A percentile compares a stretch with the other conserved stretches of the same genome.
Conservation (phyloP, 2,329 filamentous ascomycete genomes). For the Colletotrichum cuscutae region DNA sequence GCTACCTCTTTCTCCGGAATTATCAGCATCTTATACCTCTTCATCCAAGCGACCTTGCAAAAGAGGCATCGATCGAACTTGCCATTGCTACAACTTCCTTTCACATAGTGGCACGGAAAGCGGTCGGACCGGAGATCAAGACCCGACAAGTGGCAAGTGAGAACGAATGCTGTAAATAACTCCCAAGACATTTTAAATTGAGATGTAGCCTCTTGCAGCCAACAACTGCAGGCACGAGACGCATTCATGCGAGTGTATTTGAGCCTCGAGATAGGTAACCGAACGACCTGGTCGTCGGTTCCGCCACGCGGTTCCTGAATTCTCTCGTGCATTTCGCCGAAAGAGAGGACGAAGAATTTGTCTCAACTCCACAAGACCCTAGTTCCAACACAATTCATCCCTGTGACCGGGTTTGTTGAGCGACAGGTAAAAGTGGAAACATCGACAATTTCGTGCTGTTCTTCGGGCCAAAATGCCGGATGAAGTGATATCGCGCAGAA, state of each 20-base stretch:
- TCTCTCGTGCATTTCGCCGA: not conserved
- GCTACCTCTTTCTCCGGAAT: not conserved
- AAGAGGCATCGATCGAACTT: not conserved
- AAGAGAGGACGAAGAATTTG: not conserved
- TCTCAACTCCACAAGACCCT: not conserved
- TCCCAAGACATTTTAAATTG: not conserved
- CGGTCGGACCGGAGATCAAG: too few species aligned
- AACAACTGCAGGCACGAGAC: not conserved
- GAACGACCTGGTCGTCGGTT: not conserved
- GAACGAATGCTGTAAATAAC: not conserved
- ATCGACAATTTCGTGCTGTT: not conserved
- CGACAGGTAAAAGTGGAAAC: not conserved
- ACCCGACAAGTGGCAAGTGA: not conserved
- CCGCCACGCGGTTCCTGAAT: not conserved
- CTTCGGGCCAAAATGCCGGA: not conserved
- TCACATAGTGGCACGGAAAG: not conserved
- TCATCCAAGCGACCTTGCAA: not conserved
- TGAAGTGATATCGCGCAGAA: not conserved
- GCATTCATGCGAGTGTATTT: not conserved
- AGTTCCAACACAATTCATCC: not conserved
- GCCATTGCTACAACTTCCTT: not conserved
- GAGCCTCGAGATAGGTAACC: not conserved
- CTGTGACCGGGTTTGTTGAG: not conserved
- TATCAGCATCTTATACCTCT: too few species aligned
- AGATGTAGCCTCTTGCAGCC: not conserved